A percentile compares a stretch with the other conserved stretches of the same genome.
phyloP scores from a whole-genome alignment of 768 basidiomycete species.

The Podaxis sp. region DNA sequence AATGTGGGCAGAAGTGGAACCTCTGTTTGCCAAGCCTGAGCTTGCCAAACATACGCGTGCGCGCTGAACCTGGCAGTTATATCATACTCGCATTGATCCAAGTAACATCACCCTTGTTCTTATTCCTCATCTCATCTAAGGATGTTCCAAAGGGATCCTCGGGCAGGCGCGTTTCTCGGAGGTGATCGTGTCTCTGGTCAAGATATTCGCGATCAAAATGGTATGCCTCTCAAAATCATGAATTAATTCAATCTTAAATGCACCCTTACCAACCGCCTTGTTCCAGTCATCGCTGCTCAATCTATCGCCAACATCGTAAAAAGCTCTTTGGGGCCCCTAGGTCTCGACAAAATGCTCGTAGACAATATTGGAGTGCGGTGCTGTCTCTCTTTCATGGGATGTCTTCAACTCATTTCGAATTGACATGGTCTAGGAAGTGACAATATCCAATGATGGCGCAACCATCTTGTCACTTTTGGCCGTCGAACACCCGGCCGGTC shows the following conservation, averaged over 20 bases:
- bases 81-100: slow-evolving; percentile 10
- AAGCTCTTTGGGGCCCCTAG: slow-evolving; percentile 92
- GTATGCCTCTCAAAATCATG: slow-evolving; percentile 38
- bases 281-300: slow-evolving; percentile 85
- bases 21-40: not conserved
- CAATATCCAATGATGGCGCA: slow-evolving; percentile 99
- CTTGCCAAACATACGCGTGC: slow-evolving; percentile 2
- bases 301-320: slow-evolving; percentile 98
- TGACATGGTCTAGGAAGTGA: slow-evolving; percentile 76
- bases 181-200: slow-evolving; percentile 93
- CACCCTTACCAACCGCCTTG: slow-evolving; percentile 7
- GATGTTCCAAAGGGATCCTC: slow-evolving; percentile 91
- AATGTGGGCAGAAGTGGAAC: not conserved
- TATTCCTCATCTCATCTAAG: slow-evolving; percentile 11
- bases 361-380: slow-evolving; percentile 90
- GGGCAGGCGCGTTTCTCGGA: slow-evolving; percentile 89
- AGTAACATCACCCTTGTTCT: slow-evolving; percentile 2
- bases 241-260: slow-evolving; percentile 12
- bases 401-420: not conserved
- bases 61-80: not conserved
- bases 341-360: slow-evolving; percentile 96
- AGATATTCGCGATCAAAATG: slow-evolving; percentile 97
- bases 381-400: slow-evolving; percentile 1
- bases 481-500: slow-evolving; percentile 95
- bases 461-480: slow-evolving; percentile 94